Evolutionary conservation across 148 eudicot species (phyloP).

Genomic region (Pouteria glomerata): DNA sequence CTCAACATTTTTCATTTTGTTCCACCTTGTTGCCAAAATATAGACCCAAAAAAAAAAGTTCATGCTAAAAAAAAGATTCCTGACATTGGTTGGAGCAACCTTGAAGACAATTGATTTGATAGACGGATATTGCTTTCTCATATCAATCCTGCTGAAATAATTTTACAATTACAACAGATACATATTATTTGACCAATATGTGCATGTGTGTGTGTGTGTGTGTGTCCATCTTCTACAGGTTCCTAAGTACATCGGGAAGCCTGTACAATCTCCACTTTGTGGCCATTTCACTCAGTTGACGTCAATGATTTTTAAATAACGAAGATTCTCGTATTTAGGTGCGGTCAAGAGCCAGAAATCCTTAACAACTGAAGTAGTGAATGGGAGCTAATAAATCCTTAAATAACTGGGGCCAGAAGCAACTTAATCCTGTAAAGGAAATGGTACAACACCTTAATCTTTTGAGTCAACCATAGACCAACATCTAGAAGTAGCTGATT

Average conservation of each 20-base stretch:
- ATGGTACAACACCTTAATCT: constrained; percentile 34
- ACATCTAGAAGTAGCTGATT: constrained; percentile 48
- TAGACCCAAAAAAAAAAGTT: not conserved
- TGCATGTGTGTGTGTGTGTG: too few species aligned
- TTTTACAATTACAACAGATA: not conserved
- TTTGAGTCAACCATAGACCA: constrained; percentile 54
- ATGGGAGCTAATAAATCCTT: not conserved
- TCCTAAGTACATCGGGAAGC: constrained; percentile 1
- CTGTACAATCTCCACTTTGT: not conserved
- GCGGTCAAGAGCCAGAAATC: not conserved
- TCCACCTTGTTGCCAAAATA: not conserved
- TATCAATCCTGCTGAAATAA: not conserved
- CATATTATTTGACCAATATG: not conserved
- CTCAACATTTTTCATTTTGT: not conserved
- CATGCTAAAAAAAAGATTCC: not conserved
- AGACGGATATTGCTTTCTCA: not conserved
- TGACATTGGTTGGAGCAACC: not conserved
- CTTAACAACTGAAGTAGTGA: too few species aligned
- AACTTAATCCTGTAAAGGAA: not conserved
- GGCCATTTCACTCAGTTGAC: not conserved
- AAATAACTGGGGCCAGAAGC: not conserved
- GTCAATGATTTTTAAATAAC: not conserved
- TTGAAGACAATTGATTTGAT: not conserved
- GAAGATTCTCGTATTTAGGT: not conserved
- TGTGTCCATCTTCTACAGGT: not conserved